Evolutionary conservation across 78 protist species (phyloP), one percentile per base, ranked within the genome.

Genomic region (Dictyostelium brefeldianum): DNA sequence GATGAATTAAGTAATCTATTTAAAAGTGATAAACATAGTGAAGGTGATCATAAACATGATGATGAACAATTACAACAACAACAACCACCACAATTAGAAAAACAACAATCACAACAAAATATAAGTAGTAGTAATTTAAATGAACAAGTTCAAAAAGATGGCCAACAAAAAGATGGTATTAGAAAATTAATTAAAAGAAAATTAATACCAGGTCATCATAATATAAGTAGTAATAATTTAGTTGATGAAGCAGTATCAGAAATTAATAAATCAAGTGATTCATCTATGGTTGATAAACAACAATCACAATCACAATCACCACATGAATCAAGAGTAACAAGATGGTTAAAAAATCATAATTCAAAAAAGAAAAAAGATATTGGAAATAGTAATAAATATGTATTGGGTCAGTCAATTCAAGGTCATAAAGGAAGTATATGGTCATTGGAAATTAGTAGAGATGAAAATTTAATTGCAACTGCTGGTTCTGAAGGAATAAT

Each of bases 1-100:
- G 92, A 87, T 20, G 92, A 87, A 14, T 27, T 87, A 17, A 81
- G 79, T 64, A 74, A 87, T 62, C 31, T 87, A 29, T 84, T 84
- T 47, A 27, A 53, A 29, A 10, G 50, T 47, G 54, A 41, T 8
- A 10, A 64, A 64, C n/a, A n/a, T n/a, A n/a, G n/a, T n/a, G n/a
- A n/a, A 51, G 56, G 56, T 71, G 70, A 29, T 4, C 46, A 48
- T 11, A 20, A 20, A 54, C 81, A 48, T 56, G 20, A 10, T 47
- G 25, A 67, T 29, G 25, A 74, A 27, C n/a, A 5, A 43, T 15
- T 75, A 6, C 46, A 50, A 29, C 85, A 77, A 75, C 59, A 31
- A 27, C 83, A 12, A 77, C 78, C 46, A 64, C 27, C 25, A 31
- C 48, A 87, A 36, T 36, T 46, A 59, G 25, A 59, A 59, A 43